Evolutionary conservation across 164 flowering plant genomes (phyloP), one percentile per base, ranked within the genome.

Genomic region (Magnolia sinica): DNA sequence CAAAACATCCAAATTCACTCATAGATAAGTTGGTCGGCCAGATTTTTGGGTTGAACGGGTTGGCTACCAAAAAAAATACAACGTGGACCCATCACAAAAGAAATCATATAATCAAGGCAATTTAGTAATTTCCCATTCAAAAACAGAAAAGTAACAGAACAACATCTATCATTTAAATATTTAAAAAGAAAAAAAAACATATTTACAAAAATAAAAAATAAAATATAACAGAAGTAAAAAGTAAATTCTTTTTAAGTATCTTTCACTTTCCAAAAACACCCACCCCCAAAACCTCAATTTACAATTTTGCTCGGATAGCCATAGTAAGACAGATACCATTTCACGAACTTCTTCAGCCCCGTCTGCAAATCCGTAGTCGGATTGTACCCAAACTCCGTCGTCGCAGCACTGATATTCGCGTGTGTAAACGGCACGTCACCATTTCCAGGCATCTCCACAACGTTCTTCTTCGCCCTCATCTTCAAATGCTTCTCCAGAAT

Each of bases 391-490:
- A 78, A 67, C 18, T 78, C 80, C 61, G 13, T 58, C 27, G 13
- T 27, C n/a, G 80, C 80, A 8, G 29, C 66, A 8, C 67, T 73
- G 50, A 78, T 74, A 31, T 78, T 78, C 8, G 80, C 80, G 63
- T 78, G 80, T 3, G 80, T 78, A 19, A 78, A 78, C 23, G 80
- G 70, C 61, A 78, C 80, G 73, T 78, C 80, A 1, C 80, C 80
- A 59, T 78, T 78, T 9, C 80, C 80, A 2, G 80, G 80, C 80
- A 78, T 78, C 11, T 78, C 80, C 22, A 78, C 63, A 1, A 73
- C 5, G 63, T 78, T 73, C 80, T 69, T 78, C 80, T 78, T 78
- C 63, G 76, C 80, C 69, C 74, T 78, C 73, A 78, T 73, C 68
- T 74, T 78, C 37, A 78, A 61, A 50, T 73, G 27, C 73, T 67